These are phyloP conservation scores for Stenogyne calaminthoides DNA, from an alignment of 305 asterid genomes.

Conservation along the genomic window DNA sequence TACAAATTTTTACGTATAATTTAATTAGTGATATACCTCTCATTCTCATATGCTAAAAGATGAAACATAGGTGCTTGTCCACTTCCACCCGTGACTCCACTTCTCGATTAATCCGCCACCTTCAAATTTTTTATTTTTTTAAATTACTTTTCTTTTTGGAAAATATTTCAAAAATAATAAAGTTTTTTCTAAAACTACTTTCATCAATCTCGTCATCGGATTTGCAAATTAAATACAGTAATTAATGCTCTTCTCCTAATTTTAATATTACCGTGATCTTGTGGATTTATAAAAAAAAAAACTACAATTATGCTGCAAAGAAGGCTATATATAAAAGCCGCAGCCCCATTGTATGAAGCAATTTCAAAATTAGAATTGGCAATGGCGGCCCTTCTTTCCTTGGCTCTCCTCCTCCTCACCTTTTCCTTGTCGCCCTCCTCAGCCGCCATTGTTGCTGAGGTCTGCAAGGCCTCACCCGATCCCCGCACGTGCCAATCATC, in stretches of 20 bases:
- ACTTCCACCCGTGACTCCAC: too few relatives aligned
- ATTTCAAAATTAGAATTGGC: too few relatives aligned
- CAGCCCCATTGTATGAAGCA: neutral
- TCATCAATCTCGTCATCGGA: neutral
- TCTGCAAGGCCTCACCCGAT: constrained; percentile 25
- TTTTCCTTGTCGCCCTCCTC: neutral
- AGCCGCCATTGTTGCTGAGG: neutral
- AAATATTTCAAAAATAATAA: too few relatives aligned
- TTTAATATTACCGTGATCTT: neutral
- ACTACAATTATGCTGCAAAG: constrained; percentile 23
- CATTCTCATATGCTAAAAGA: too few relatives aligned
- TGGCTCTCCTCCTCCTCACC: too few relatives aligned
- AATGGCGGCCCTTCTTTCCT: too few relatives aligned
- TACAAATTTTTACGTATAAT: too few relatives aligned
- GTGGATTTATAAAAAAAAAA: neutral
- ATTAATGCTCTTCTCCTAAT: neutral
- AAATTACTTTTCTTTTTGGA: too few relatives aligned
- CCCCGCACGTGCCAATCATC: neutral
- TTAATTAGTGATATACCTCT: too few relatives aligned
- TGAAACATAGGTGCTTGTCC: too few relatives aligned
- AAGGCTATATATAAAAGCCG: constrained; percentile 10
- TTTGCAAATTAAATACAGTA: neutral
- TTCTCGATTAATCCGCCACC: too few relatives aligned
- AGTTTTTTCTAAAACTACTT: neutral
- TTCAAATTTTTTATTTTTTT: too few relatives aligned